Conservation (phyloP, 2,329 filamentous ascomycete species). For the Aspergillus caelatus region DNA sequence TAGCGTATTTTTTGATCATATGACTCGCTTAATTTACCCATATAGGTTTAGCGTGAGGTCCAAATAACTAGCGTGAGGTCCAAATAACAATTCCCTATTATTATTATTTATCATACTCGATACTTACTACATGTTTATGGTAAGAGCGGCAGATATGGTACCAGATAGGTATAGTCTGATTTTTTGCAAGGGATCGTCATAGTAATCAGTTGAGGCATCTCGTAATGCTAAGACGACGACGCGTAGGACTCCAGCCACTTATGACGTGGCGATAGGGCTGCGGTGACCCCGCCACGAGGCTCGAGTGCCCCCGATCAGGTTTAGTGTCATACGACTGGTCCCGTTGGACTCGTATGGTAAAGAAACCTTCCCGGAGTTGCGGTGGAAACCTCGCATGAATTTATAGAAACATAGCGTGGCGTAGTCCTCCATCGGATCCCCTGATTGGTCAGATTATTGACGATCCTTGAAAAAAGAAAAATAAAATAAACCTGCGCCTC, state of each 20-base stretch:
- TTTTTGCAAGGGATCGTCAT: background rate
- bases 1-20: too few species aligned
- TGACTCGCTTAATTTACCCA: too few species aligned
- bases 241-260: constrained; percentile 20
- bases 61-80: too few species aligned
- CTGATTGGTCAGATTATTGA: constrained; percentile 22
- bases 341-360: constrained; percentile 1
- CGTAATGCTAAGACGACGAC: constrained; percentile 5
- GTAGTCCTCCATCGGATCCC: constrained; percentile 11
- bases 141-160: background rate
- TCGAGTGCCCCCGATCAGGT: background rate
- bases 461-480: background rate
- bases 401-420: constrained; percentile 33
- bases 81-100: too few species aligned
- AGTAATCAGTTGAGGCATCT: background rate
- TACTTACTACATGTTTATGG: too few species aligned
- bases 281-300: constrained; percentile 18
- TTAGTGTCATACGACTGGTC: constrained; percentile 9
- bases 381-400: constrained; percentile 15
- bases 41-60: too few species aligned
- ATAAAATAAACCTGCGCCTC: constrained; percentile 21
- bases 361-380: constrained; percentile 8
- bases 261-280: constrained; percentile 24
- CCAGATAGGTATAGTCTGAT: background rate
- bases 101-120: too few species aligned